These are phyloP conservation scores for Plasmodium gaboni DNA, from an alignment of 169 alveolate species.

Conservation along the genomic window DNA sequence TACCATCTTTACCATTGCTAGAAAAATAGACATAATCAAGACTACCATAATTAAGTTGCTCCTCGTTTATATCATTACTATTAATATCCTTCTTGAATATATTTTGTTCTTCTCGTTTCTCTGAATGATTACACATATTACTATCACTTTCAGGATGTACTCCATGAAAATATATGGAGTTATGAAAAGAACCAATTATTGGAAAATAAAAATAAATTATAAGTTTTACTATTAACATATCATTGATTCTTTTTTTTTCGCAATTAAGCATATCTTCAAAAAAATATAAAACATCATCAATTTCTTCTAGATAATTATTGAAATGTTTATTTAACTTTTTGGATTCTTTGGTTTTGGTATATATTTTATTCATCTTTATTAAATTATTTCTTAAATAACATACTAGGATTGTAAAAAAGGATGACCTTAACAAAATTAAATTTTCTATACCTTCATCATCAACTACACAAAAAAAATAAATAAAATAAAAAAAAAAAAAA, in stretches of 20 bases:
- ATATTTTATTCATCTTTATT: conserved; percentile 52
- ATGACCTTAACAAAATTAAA: conserved; percentile 28
- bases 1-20: not conserved
- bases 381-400: conserved; percentile 38
- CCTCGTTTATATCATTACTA: not conserved
- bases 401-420: conserved; percentile 43
- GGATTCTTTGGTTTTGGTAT: conserved; percentile 48
- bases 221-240: conserved; percentile 42
- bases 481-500: not conserved
- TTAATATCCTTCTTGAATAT: not conserved
- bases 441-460: conserved; percentile 71
- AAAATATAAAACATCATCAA: conserved; percentile 61
- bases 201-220: conserved; percentile 54
- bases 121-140: not conserved
- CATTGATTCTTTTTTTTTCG: conserved; percentile 46
- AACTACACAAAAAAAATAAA: not conserved
- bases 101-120: not conserved
- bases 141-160: not conserved
- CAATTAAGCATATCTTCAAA: conserved; percentile 64
- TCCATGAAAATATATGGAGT: conserved; percentile 35
- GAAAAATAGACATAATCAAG: conserved; percentile 53
- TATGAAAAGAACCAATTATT: conserved; percentile 45
- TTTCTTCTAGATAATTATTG: conserved; percentile 47
- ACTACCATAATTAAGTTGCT: conserved; percentile 5
- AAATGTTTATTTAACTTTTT: conserved; percentile 36